Percentiles rank a stretch among this genome's conserved stretches.
Conservation (phyloP, 768 basidiomycete species). For the Lactifluus rugatus region DNA sequence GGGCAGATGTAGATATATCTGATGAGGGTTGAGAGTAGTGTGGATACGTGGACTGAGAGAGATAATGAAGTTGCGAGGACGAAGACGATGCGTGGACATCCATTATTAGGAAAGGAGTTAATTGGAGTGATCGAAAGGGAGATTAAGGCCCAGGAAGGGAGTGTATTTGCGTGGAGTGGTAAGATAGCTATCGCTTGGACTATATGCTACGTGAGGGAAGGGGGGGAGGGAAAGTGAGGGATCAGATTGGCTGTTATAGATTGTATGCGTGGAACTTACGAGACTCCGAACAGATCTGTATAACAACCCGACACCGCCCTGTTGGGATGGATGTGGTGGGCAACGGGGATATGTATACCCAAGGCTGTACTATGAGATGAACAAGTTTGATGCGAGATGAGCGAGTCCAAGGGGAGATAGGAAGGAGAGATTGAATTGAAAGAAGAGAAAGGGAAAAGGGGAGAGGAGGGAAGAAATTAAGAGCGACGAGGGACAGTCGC, state of each 20-base stretch:
- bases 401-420: not conserved
- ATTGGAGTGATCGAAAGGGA: not conserved
- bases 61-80: conserved; percentile 10
- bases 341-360: conserved; percentile 8
- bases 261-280: not conserved
- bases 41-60: conserved; percentile 14
- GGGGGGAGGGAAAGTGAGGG: not conserved
- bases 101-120: conserved; percentile 14
- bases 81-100: conserved; percentile 3
- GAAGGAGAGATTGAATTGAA: not conserved
- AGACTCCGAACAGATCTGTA: not conserved
- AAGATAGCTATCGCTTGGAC: conserved; percentile 12
- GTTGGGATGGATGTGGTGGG: conserved; percentile 8
- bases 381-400: not conserved
- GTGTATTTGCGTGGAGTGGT: not conserved
- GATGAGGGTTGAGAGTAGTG: conserved; percentile 12
- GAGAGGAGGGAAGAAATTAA: conserved; percentile 2
- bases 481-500: conserved; percentile 12
- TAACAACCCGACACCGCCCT: conserved; percentile 1
- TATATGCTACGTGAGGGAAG: conserved; percentile 3
- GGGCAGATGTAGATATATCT: conserved; percentile 7
- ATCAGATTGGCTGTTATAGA: not conserved
- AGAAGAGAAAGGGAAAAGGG: not conserved
- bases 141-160: conserved; percentile 11
- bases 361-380: conserved; percentile 10